Conservation (phyloP, 352 stramenopile genomes). For the Pythium aristosporum region DNA sequence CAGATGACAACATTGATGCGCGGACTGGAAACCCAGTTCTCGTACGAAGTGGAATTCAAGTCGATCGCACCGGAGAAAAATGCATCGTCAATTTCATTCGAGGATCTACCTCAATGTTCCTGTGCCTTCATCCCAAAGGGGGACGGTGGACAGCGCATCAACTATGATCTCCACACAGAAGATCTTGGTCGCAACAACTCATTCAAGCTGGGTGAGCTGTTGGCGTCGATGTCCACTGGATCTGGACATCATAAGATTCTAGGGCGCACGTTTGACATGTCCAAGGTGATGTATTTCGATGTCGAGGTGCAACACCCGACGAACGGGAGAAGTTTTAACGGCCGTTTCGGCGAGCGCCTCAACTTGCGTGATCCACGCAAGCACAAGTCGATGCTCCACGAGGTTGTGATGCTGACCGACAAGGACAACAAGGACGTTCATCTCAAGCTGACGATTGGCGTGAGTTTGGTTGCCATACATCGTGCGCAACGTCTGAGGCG, state of each 20-base stretch:
- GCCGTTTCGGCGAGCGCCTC: conserved; percentile 37
- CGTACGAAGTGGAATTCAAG: conserved; percentile 42
- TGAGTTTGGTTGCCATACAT: conserved; percentile 51
- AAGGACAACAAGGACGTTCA: conserved; percentile 40
- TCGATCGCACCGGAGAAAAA: conserved; percentile 5
- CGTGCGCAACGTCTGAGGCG: conserved; percentile 48
- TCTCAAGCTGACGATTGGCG: conserved; percentile 27
- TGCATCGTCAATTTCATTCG: not conserved
- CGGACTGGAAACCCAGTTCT: conserved; percentile 44
- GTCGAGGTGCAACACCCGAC: conserved; percentile 40
- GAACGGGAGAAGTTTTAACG: conserved; percentile 36
- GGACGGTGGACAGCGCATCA: conserved; percentile 41
- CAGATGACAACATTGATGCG: conserved; percentile 24
- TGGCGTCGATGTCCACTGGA: conserved; percentile 14
- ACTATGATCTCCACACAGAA: conserved; percentile 47
- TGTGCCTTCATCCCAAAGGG: conserved; percentile 52
- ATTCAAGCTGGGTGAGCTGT: conserved; percentile 37
- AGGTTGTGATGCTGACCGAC: conserved; percentile 43
- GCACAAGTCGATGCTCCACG: conserved; percentile 27
- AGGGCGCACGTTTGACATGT: conserved; percentile 56
- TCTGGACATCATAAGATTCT: conserved; percentile 31
- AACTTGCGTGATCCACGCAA: conserved; percentile 32
- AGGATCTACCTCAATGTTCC: conserved; percentile 42
- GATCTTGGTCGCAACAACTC: conserved; percentile 39
- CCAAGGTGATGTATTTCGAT: conserved; percentile 55